Evolutionary conservation across 2,329 filamentous ascomycete genomes (phyloP).

Genomic region (Fusarium musae): DNA sequence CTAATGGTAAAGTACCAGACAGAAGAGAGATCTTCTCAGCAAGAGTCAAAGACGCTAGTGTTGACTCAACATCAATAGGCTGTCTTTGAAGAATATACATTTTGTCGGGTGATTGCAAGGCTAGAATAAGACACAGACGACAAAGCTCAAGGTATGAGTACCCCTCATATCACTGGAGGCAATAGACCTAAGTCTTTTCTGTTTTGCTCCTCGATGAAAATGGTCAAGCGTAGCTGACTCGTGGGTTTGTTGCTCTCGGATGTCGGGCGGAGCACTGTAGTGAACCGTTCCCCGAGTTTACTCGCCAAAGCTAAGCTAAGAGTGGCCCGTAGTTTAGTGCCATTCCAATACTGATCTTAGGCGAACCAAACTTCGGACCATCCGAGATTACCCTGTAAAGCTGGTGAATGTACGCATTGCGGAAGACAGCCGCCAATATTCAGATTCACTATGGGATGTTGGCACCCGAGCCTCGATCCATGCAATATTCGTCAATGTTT

Average conservation of each 20-base stretch:
- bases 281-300: not conserved
- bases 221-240: not conserved
- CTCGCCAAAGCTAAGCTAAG: not conserved
- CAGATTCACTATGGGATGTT: not conserved
- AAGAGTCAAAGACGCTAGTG: conserved; percentile 15
- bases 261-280: not conserved
- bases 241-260: not conserved
- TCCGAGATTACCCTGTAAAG: not conserved
- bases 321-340: not conserved
- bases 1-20: too few species aligned
- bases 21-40: conserved; percentile 22
- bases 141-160: not conserved
- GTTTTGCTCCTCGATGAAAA: not conserved
- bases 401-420: fast-evolving
- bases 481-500: not conserved
- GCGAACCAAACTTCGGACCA: not conserved
- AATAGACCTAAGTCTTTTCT: not conserved
- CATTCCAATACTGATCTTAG: fast-evolving
- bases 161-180: not conserved
- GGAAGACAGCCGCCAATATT: not conserved
- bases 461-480: fast-evolving
- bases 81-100: conserved; percentile 19
- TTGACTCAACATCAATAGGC: conserved; percentile 13
- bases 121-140: not conserved
- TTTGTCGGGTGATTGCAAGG: not conserved